Evolutionary conservation across 2,329 filamentous ascomycete genomes (phyloP).

Genomic region (Trichoderma sp.): DNA sequence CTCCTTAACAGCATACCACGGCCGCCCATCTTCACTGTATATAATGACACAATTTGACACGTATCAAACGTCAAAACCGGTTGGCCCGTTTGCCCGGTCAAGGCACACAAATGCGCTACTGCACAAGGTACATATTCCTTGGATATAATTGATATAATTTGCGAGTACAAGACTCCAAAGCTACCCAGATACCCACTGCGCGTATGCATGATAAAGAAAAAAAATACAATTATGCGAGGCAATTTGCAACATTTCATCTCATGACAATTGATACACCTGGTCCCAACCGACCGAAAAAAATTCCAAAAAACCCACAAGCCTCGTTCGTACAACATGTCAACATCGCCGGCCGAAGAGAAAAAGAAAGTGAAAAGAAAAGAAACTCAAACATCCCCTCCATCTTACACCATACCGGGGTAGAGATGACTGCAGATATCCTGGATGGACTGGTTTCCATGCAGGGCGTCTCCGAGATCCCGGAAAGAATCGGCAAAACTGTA

Average conservation of each 20-base stretch:
- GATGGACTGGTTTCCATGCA: constrained; percentile 13
- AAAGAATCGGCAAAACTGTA: constrained; percentile 2
- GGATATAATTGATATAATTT: constrained; percentile 11
- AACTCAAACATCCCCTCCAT: neutral
- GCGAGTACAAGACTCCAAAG: constrained; percentile 10
- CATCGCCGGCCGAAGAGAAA: neutral
- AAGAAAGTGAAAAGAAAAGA: neutral
- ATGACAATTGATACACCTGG: neutral
- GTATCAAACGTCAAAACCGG: neutral
- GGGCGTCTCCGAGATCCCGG: neutral
- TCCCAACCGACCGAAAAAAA: neutral
- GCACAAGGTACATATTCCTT: constrained; percentile 1
- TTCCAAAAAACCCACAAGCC: neutral
- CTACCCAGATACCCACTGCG: constrained; percentile 16
- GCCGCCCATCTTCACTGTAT: neutral
- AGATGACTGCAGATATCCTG: neutral
- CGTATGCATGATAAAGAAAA: constrained; percentile 17
- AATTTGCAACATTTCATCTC: constrained; percentile 16
- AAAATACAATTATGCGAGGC: constrained; percentile 10
- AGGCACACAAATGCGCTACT: neutral
- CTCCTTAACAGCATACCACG: neutral
- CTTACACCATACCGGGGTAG: neutral
- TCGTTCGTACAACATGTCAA: constrained; percentile 9
- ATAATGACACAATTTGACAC: neutral
- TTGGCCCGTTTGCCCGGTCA: neutral